These are phyloP conservation scores for Fusarium floridanum DNA, from an alignment of 2,329 filamentous ascomycete genomes.

Conservation along the genomic window DNA sequence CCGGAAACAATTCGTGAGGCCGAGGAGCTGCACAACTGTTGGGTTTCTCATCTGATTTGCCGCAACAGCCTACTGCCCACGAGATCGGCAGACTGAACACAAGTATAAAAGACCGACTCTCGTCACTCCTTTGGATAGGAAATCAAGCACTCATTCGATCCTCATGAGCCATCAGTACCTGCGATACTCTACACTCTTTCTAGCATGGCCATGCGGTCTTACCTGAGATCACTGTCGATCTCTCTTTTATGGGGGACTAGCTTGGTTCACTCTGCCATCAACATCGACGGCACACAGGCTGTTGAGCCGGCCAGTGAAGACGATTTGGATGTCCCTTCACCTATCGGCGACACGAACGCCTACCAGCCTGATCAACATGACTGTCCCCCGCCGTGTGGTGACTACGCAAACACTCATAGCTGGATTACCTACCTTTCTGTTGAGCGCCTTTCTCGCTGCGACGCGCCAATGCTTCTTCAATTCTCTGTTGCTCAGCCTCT, in stretches of 20 bases:
- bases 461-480: conserved; percentile 9
- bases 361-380: conserved; percentile 40
- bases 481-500: conserved; percentile 1
- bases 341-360: conserved; percentile 30
- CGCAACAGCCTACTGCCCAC: too few relatives aligned
- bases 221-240: background rate
- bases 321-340: conserved; percentile 26
- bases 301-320: conserved; percentile 2
- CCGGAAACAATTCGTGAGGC: too few relatives aligned
- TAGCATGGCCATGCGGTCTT: background rate
- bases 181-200: too few relatives aligned
- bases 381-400: conserved; percentile 32
- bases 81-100: too few relatives aligned
- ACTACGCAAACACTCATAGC: conserved; percentile 39
- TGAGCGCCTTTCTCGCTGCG: conserved; percentile 34
- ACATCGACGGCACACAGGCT: conserved; percentile 2
- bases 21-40: too few relatives aligned
- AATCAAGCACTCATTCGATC: too few relatives aligned
- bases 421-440: conserved; percentile 41
- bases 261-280: background rate
- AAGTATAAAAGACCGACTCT: too few relatives aligned
- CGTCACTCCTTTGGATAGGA: too few relatives aligned
- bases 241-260: background rate
- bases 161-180: too few relatives aligned
- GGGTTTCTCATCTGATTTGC: too few relatives aligned